Base-by-base conservation (phyloP, 2,329 filamentous ascomycete genomes). In the Aspergillus proliferans region DNA sequence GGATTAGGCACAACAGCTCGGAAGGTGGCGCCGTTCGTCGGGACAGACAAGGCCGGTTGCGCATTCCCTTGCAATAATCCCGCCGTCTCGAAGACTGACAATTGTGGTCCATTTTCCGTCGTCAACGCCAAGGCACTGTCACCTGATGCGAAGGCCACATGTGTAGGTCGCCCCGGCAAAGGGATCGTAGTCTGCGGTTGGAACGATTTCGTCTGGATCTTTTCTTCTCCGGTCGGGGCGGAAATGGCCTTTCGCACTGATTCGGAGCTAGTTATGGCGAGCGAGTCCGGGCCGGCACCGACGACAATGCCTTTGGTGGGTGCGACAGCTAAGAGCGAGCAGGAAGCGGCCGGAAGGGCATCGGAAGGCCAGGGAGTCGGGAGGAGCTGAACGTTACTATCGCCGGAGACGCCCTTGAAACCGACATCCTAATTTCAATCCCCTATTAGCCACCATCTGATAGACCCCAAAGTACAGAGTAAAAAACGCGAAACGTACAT, bases 61-160 rank as follows among this genome's bases (percentile, higher is more conserved):
- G 82, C 82, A 48, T 79, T 81, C 47, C 84, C 83, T 58, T 83
- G 78, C 42, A 84, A 71, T 18, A 96, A 73, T 40, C 77, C 76
- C 49, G 86, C 75, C 1, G 88, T 84, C 48, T 91, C 83, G 63
- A 95, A 97, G 2, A 95, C 85, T 3, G 87, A 86, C 52, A 98
- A 73, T 4, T 90, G 89, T 30, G 89, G 87, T 9, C 87, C 87
- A 47, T 80, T 76, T 68, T 95, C 88, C 2, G 88, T 88, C 9
- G 88, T 89, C 22, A 96, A 75, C 33, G 95, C 80, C 52, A 98
- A 75, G 58, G 86, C 89, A 58, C 82, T 83, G 65, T 96, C 94
- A 61, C 94, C 88, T n/a, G 88, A 81, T 0, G 89, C 92, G 67
- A 98, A 98, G 14, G 85, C 84, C 18, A 98, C 77, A 67, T 98